Evolutionary conservation across 208 protist genomes (phyloP).

Genomic region (Acanthamoeba quina): DNA sequence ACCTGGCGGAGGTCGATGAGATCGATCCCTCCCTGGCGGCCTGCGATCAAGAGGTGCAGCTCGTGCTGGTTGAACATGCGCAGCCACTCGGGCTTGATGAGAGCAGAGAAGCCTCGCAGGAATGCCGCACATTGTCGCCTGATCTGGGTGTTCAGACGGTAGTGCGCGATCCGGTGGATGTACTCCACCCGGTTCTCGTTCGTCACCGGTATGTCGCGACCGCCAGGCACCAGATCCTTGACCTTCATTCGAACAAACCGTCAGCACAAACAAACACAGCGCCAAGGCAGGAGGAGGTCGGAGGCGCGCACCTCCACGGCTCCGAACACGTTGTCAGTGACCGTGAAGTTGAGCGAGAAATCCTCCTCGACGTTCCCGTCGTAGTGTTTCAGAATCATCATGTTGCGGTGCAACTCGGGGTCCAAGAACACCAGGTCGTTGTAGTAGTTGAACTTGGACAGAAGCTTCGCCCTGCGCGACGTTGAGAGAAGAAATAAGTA

Average conservation of each 20-base stretch:
- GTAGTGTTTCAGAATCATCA: slow-evolving; percentile 89
- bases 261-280: background rate
- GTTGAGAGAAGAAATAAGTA: background rate
- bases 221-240: slow-evolving; percentile 90
- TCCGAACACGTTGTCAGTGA: slow-evolving; percentile 51
- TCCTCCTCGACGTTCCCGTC: slow-evolving; percentile 89
- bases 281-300: too few relatives aligned
- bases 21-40: slow-evolving; percentile 90
- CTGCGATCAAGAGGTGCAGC: slow-evolving; percentile 92
- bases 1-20: slow-evolving; percentile 91
- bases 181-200: slow-evolving; percentile 94
- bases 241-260: background rate
- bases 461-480: slow-evolving; percentile 75
- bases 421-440: slow-evolving; percentile 94
- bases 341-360: slow-evolving; percentile 65
- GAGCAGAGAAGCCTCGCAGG: slow-evolving; percentile 87
- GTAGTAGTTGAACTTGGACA: slow-evolving; percentile 93
- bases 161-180: slow-evolving; percentile 95
- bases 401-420: slow-evolving; percentile 91
- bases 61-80: slow-evolving; percentile 93
- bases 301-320: background rate
- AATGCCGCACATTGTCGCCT: slow-evolving; percentile 92
- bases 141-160: slow-evolving; percentile 94
- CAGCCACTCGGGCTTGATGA: slow-evolving; percentile 77
- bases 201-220: slow-evolving; percentile 92